These are phyloP conservation scores for Luzula sylvatica DNA, from an alignment of 176 grass and related monocot species.

Conservation along the genomic window DNA sequence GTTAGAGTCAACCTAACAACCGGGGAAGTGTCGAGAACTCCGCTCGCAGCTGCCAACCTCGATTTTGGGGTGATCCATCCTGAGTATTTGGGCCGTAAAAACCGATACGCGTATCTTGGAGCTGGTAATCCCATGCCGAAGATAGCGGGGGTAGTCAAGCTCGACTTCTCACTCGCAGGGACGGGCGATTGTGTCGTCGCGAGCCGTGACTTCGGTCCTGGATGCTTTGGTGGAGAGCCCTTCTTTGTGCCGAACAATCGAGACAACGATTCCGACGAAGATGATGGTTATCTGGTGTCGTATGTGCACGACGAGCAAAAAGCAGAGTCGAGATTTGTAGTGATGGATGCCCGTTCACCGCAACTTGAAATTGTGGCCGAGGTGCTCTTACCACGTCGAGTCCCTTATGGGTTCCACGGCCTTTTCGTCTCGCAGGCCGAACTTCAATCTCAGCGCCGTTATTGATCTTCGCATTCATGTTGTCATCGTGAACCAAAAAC, in stretches of 20 bases:
- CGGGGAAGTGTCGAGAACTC: constrained; percentile 49
- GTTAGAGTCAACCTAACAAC: constrained; percentile 63
- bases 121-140: constrained; percentile 68
- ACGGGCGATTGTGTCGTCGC: constrained; percentile 62
- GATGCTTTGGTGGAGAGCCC: constrained; percentile 56
- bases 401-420: constrained; percentile 90
- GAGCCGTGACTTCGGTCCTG: constrained; percentile 37
- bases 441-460: constrained; percentile 46
- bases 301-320: constrained; percentile 79
- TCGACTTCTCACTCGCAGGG: constrained; percentile 49
- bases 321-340: constrained; percentile 46
- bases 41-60: constrained; percentile 58
- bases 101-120: constrained; percentile 67
- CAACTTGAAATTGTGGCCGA: constrained; percentile 60
- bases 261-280: constrained; percentile 38
- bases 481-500: too few relatives aligned
- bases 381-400: constrained; percentile 52
- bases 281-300: constrained; percentile 71
- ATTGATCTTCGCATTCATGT: too few relatives aligned
- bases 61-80: constrained; percentile 75
- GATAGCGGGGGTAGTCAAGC: constrained; percentile 57
- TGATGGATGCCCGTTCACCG: constrained; percentile 69
- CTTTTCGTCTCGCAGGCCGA: constrained; percentile 48
- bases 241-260: constrained; percentile 60
- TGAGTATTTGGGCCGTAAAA: constrained; percentile 40